phyloP scores from a whole-genome alignment of 1,284 basidiomycete species.

The Puccinia hordei region DNA sequence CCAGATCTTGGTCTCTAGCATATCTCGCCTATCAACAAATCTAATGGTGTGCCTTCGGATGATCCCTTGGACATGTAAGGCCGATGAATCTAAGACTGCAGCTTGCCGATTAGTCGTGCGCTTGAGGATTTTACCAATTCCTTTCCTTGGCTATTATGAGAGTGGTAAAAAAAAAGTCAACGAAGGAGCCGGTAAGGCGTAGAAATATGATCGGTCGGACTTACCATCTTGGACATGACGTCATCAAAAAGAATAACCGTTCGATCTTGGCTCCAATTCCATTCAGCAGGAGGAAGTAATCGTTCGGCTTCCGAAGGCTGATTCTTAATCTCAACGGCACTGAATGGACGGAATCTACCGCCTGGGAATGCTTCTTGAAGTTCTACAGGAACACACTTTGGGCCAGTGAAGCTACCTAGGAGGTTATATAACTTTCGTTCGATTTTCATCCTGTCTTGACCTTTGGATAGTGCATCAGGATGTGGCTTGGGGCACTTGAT shows the following conservation, averaged over 20 bases:
- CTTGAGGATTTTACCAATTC: slow-evolving; percentile 40
- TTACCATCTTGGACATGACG: slow-evolving; percentile 39
- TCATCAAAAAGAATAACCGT: slow-evolving; percentile 36
- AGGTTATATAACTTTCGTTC: slow-evolving; percentile 73
- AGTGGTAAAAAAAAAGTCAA: background rate
- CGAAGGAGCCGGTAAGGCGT: background rate
- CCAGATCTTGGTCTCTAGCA: slow-evolving; percentile 52
- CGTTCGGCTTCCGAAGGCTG: slow-evolving; percentile 46
- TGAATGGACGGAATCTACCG: slow-evolving; percentile 64
- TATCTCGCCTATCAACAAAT: slow-evolving; percentile 55
- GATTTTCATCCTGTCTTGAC: slow-evolving; percentile 80
- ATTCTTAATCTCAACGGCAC: slow-evolving; percentile 50
- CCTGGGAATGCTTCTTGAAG: slow-evolving; percentile 94
- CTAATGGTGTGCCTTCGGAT: slow-evolving; percentile 52
- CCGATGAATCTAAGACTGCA: slow-evolving; percentile 51
- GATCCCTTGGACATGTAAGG: slow-evolving; percentile 54
- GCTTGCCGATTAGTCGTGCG: slow-evolving; percentile 48
- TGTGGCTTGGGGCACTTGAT: slow-evolving; percentile 75
- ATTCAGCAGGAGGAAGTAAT: slow-evolving; percentile 48
- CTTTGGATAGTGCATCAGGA: slow-evolving; percentile 73
- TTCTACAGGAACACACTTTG: slow-evolving; percentile 64
- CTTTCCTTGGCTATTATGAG: slow-evolving; percentile 21
- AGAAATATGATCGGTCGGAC: background rate
- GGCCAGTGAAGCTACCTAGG: slow-evolving; percentile 64
- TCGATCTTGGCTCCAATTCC: slow-evolving; percentile 45